These are phyloP conservation scores for Chaetomidium leptoderma DNA, from an alignment of 495 filamentous ascomycete species.

Conservation along the genomic window DNA sequence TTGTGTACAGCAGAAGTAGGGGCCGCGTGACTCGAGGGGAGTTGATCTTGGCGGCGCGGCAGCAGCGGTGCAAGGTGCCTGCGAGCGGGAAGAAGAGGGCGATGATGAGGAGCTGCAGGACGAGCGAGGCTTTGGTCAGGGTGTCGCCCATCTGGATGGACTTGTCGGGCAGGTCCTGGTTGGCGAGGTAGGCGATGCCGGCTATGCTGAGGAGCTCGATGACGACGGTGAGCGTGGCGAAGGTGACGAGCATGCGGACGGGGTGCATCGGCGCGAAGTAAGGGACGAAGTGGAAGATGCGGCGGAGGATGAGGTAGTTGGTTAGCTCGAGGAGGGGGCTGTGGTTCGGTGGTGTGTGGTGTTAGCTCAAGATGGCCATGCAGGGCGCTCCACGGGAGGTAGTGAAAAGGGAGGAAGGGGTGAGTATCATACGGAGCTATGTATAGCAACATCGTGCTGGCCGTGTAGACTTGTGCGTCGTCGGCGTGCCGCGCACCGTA, in stretches of 20 bases:
- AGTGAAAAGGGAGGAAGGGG: not conserved
- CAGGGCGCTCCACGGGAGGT: not conserved
- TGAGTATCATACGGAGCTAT: not conserved
- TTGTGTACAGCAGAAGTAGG: not conserved
- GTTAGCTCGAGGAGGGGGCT: not conserved
- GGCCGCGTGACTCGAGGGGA: not conserved
- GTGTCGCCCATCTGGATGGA: not conserved
- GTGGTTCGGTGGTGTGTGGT: not conserved
- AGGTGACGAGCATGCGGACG: not conserved
- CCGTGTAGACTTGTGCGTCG: not conserved
- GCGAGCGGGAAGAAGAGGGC: not conserved
- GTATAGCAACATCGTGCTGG: not conserved
- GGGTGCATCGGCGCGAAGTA: conserved; percentile 4
- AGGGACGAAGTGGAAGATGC: not conserved
- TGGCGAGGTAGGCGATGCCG: not conserved
- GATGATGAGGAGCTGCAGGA: not conserved
- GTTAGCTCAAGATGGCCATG: not conserved
- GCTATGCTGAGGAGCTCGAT: not conserved
- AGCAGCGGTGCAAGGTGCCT: not conserved
- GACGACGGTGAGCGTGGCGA: not conserved
- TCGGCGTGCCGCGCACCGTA: not conserved
- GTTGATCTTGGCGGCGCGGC: not conserved
- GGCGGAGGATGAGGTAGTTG: not conserved
- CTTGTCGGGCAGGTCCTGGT: not conserved
- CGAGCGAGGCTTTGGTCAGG: not conserved